Conservation (phyloP, 176 grass and related monocot genomes). For the Aegilops speltoides region DNA sequence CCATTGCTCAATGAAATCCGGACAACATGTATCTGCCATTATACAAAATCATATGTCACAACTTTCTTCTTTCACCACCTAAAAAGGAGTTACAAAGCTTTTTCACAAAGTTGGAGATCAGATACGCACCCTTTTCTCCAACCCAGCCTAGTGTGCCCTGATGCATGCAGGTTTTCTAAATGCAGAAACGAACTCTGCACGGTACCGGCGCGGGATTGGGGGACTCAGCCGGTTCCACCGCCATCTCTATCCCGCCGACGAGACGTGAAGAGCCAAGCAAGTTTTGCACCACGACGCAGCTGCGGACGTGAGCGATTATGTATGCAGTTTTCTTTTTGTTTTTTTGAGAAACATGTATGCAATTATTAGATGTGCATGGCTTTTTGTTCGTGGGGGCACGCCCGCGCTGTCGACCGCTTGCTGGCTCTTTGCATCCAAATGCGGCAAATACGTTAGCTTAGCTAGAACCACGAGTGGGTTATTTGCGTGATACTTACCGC, state of each 20-base stretch:
- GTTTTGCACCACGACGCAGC: not conserved
- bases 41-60: not conserved
- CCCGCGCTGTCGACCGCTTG: slow-evolving; percentile 9
- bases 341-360: too few relatives aligned
- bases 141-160: not conserved
- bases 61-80: not conserved
- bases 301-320: not conserved
- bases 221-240: not conserved
- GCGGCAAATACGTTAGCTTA: not conserved
- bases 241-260: not conserved
- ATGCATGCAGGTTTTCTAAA: slow-evolving; percentile 5
- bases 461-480: not conserved
- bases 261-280: not conserved
- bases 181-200: slow-evolving; percentile 3
- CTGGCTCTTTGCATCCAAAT: not conserved
- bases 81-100: not conserved
- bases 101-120: not conserved
- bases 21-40: not conserved
- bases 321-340: not conserved
- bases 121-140: not conserved
- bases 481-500: not conserved
- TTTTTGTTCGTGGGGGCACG: not conserved
- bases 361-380: not conserved
- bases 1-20: not conserved
- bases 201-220: not conserved